A percentile compares a stretch with the other conserved stretches of the same genome.
Evolutionary conservation across 2,329 filamentous ascomycete species (phyloP).

Genomic region (Xenosphaeropsis pyriputrescens): DNA sequence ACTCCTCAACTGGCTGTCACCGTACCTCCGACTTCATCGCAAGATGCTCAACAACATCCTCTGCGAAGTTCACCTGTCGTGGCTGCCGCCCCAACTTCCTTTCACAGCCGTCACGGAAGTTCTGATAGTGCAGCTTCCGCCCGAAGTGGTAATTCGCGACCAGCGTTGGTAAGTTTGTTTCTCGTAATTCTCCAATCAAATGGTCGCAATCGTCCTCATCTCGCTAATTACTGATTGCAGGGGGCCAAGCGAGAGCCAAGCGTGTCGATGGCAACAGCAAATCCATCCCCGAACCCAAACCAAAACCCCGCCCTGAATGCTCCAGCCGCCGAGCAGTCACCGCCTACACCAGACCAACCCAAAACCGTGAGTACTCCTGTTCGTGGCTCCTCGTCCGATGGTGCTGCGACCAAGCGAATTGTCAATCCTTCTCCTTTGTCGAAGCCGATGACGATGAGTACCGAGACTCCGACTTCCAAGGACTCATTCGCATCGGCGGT

Average conservation of each 20-base stretch:
- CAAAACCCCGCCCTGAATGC: background rate
- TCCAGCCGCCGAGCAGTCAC: conserved; percentile 25
- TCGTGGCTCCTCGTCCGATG: conserved; percentile 47
- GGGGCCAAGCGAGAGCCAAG: conserved; percentile 42
- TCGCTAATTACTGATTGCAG: conserved; percentile 34
- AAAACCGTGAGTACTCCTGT: conserved; percentile 43
- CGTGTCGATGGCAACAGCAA: conserved; percentile 19
- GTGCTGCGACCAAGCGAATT: conserved; percentile 41
- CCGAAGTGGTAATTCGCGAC: conserved; percentile 42
- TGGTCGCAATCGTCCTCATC: conserved; percentile 10
- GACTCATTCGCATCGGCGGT: conserved; percentile 22
- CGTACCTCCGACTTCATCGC: conserved; percentile 8
- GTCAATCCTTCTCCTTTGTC: conserved; percentile 61
- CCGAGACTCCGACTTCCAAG: conserved; percentile 29
- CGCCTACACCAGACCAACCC: conserved; percentile 34
- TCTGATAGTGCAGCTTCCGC: conserved; percentile 49
- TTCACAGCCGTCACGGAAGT: conserved; percentile 33
- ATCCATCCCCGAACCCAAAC: conserved; percentile 26
- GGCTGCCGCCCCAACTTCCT: conserved; percentile 10
- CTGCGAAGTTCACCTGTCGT: conserved; percentile 17
- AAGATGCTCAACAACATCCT: conserved; percentile 16
- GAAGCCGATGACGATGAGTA: conserved; percentile 49
- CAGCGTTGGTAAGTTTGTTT: conserved; percentile 47
- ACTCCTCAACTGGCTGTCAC: background rate
- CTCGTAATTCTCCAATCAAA: conserved; percentile 14